phyloP scores from a whole-genome alignment of 257 asterid genomes.

The Capsicum rhomboideum region DNA sequence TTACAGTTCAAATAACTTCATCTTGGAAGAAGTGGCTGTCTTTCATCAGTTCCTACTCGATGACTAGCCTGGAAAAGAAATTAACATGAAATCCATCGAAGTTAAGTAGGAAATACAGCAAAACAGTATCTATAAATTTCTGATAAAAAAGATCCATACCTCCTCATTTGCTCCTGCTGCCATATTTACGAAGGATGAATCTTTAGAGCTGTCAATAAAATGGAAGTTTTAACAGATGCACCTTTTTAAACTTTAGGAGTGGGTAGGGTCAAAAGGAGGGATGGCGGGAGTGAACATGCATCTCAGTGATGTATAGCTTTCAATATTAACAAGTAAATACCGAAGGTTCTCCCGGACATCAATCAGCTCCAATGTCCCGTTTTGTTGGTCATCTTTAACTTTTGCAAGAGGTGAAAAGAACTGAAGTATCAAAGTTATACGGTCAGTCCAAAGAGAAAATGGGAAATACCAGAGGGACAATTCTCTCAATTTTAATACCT shows the following conservation, averaged over 20 bases:
- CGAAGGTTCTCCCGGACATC: conserved; percentile 44
- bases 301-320: not conserved
- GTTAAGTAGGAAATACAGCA: not conserved
- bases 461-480: not conserved
- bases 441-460: conserved; percentile 6
- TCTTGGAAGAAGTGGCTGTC: conserved; percentile 14
- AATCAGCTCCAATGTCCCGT: conserved; percentile 37
- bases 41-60: conserved; percentile 6
- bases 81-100: not conserved
- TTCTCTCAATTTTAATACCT: conserved; percentile 41
- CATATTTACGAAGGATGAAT: conserved; percentile 67
- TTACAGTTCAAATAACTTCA: not conserved
- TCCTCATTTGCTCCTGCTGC: conserved; percentile 93
- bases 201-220: conserved; percentile 48
- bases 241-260: not conserved
- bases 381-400: conserved; percentile 81
- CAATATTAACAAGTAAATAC: conserved; percentile 17
- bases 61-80: conserved; percentile 11
- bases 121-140: not conserved
- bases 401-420: conserved; percentile 92
- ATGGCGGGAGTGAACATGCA: not conserved
- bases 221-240: not conserved
- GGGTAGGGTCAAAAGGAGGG: not conserved
- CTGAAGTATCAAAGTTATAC: conserved; percentile 32
- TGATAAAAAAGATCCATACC: conserved; percentile 23